Evolutionary conservation across 306 rosid genomes (phyloP), one percentile per base, ranked within the genome.

Genomic region (Citrullus mucosospermus): DNA sequence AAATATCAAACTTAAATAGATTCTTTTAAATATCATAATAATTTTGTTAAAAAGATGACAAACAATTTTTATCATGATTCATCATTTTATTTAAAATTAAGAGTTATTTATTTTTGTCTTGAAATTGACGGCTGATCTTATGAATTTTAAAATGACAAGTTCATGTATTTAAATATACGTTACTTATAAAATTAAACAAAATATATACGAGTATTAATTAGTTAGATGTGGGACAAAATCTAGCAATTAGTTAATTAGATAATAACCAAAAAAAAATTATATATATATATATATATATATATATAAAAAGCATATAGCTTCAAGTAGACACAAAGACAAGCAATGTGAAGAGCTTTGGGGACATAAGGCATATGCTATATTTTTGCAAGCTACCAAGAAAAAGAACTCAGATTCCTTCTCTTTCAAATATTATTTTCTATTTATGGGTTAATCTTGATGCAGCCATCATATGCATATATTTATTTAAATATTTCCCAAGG

Each of bases 311-410:
- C 48, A 74, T 54, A 32, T 54, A 32, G 8, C 44, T 74, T 61
- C 58, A 65, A 85, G 84, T 50, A 78, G 81, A 81, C 83, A 80
- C 25, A 51, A 78, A 50, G 62, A 74, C 78, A 72, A 85, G 83
- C 89, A 78, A 71, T 83, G 91, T 84, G 82, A 78, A 80, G 79
- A 76, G 81, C 85, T 86, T 84, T 25, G 91, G 94, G 81, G 86
- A 90, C 92, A 87, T 78, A 81, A 81, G 80, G 88, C 86, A 86
- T 87, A 87, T 79, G 79, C 82, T 77, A 75, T 61, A 77, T 77
- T 67, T 81, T 78, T 51, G 81, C 84, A 81, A 77, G 80, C 80
- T 81, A 76, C 91, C 88, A 82, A 90, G 87, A 88, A 50, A 78
- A 80, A 66, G 41, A 83, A 88, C 89, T 87, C 80, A 78, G 89